These are phyloP conservation scores for Aspergillus hortae DNA, from an alignment of 2,329 filamentous ascomycete species.

Conservation along the genomic window DNA sequence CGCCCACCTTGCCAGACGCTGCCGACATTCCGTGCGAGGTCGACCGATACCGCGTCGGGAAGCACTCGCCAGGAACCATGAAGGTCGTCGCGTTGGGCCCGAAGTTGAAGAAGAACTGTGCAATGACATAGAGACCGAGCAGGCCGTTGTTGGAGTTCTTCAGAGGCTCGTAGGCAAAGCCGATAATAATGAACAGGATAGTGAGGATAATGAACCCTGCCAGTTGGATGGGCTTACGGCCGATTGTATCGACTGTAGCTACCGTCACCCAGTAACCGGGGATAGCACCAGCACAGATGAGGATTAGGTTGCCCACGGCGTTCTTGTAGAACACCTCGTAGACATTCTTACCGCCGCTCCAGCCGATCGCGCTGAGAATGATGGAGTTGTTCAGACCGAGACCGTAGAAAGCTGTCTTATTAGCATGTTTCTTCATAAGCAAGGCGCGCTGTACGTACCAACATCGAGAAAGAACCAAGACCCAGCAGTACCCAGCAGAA, in stretches of 20 bases:
- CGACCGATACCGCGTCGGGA: conserved; percentile 61
- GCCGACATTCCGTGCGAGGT: conserved; percentile 65
- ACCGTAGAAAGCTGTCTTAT: conserved; percentile 54
- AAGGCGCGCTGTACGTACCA: conserved; percentile 26
- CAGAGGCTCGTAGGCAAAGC: conserved; percentile 51
- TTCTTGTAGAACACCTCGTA: conserved; percentile 71
- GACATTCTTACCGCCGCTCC: conserved; percentile 59
- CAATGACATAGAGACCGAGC: conserved; percentile 59
- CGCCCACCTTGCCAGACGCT: conserved; percentile 64
- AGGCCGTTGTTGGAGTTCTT: conserved; percentile 43
- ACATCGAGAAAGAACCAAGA: conserved; percentile 81
- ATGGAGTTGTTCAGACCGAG: conserved; percentile 73
- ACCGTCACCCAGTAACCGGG: conserved; percentile 82
- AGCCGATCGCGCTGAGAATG: conserved; percentile 70
- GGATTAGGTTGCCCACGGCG: conserved; percentile 73
- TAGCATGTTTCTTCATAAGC: conserved; percentile 33
- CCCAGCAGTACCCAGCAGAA: conserved; percentile 73
- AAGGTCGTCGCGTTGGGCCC: conserved; percentile 62
- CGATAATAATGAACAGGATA: conserved; percentile 59
- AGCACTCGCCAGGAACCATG: conserved; percentile 62
- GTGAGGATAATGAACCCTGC: conserved; percentile 60
- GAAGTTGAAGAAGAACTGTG: conserved; percentile 56
- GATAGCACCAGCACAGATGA: conserved; percentile 73
- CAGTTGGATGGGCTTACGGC: conserved; percentile 72
- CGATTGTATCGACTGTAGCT: conserved; percentile 67